Conservation (phyloP, 129 eudicot genomes). For the Escallonia herrerae region DNA sequence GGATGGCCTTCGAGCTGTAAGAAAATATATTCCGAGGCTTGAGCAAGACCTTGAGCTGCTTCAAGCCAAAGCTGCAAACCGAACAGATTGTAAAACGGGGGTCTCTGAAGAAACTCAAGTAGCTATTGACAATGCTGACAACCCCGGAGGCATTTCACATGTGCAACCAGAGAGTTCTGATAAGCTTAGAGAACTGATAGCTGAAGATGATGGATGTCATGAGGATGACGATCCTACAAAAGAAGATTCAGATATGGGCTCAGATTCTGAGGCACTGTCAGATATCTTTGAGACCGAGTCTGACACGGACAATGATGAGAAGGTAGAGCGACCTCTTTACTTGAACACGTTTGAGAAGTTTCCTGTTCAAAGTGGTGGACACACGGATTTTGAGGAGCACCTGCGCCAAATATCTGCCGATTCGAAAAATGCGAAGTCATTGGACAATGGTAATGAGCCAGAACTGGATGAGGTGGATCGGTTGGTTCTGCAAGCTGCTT, state of each 20-base stretch:
- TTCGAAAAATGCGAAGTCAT: conserved; percentile 38
- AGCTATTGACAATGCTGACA: conserved; percentile 12
- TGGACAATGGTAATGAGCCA: conserved; percentile 20
- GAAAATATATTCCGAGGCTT: conserved; percentile 74
- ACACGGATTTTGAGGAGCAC: conserved; percentile 64
- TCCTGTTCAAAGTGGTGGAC: conserved; percentile 26
- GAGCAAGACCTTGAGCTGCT: conserved; percentile 85
- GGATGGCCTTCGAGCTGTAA: conserved; percentile 78
- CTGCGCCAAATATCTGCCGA: conserved; percentile 52
- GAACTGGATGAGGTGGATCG: conserved; percentile 89
- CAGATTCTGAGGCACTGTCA: conserved; percentile 77
- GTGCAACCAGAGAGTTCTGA: conserved; percentile 37
- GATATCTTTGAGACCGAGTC: conserved; percentile 87
- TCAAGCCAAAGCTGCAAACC: conserved; percentile 49
- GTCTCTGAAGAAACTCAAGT: conserved; percentile 13
- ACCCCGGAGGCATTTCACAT: conserved; percentile 12
- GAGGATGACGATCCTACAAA: conserved; percentile 18
- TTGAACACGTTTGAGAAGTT: conserved; percentile 64
- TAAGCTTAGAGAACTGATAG: conserved; percentile 49
- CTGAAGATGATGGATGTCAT: conserved; percentile 20
- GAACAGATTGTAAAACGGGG: neutral
- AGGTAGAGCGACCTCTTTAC: conserved; percentile 49
- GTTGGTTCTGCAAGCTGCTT: conserved; percentile 70
- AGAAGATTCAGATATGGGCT: conserved; percentile 31
- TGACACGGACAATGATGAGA: conserved; percentile 47